Evolutionary conservation across 805 yeast genomes (phyloP).

Genomic region (Cephaloascus fragrans): DNA sequence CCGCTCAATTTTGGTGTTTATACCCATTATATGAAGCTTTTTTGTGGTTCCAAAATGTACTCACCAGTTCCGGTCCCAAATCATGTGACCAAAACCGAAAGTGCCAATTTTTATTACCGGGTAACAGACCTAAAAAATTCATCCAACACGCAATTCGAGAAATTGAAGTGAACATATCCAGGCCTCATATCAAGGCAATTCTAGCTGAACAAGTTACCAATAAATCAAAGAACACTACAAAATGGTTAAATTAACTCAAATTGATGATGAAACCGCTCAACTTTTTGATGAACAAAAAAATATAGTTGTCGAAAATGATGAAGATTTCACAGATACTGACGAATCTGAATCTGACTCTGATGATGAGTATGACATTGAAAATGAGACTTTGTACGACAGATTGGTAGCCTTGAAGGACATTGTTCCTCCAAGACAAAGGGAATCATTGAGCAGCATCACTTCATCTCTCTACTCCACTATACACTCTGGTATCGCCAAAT

Average conservation of each 20-base stretch:
- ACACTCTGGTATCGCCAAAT: conserved; percentile 38
- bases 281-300: conserved; percentile 24
- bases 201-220: too few species aligned
- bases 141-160: too few species aligned
- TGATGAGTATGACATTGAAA: conserved; percentile 65
- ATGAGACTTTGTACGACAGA: conserved; percentile 83
- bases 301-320: conserved; percentile 19
- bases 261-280: conserved; percentile 45
- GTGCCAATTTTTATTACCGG: too few species aligned
- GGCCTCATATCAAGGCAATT: too few species aligned
- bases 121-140: too few species aligned
- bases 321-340: conserved; percentile 22
- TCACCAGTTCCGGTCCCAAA: too few species aligned
- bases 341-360: conserved; percentile 51
- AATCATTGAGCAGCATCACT: conserved; percentile 15
- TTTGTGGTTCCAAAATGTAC: too few species aligned
- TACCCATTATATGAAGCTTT: too few species aligned
- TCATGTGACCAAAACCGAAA: too few species aligned
- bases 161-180: too few species aligned
- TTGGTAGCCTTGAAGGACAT: conserved; percentile 86
- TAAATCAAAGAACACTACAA: conserved; percentile 9
- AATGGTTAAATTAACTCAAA: conserved; percentile 73
- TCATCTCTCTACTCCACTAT: conserved; percentile 29
- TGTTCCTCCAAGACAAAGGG: conserved; percentile 80
- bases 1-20: too few species aligned